Evolutionary conservation across 805 yeast species (phyloP).

Genomic region (Pichia insulana): DNA sequence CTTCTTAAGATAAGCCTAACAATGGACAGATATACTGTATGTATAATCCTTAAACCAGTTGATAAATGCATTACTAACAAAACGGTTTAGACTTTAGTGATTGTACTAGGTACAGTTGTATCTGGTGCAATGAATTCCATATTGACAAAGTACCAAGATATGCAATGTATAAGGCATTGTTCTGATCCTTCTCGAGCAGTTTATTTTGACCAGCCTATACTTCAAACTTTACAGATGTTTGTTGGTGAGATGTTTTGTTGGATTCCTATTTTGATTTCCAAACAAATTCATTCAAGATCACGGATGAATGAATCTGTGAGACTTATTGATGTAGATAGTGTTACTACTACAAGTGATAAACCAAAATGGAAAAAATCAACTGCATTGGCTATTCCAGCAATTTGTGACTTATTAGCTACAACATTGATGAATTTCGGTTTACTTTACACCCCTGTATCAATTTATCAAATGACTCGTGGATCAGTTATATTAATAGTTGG

Average conservation of each 20-base stretch:
- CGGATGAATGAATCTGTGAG: conserved; percentile 2
- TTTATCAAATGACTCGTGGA: conserved; percentile 83
- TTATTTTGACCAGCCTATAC: conserved; percentile 65
- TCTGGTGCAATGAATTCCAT: conserved; percentile 70
- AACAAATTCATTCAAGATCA: background rate
- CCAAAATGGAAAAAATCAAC: conserved; percentile 22
- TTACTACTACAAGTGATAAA: conserved; percentile 7
- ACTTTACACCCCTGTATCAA: conserved; percentile 65
- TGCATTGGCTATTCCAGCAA: conserved; percentile 50
- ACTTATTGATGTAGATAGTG: background rate
- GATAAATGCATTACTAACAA: background rate
- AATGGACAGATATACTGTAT: background rate
- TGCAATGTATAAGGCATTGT: conserved; percentile 58
- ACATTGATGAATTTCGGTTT: conserved; percentile 72
- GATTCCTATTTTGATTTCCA: conserved; percentile 22
- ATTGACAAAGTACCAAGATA: conserved; percentile 67
- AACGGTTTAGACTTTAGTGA: conserved; percentile 21
- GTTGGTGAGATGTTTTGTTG: conserved; percentile 51
- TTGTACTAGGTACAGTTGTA: conserved; percentile 46
- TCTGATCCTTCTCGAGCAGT: conserved; percentile 36
- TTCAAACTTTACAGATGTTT: conserved; percentile 78
- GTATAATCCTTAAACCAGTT: too few species aligned
- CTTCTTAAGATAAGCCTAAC: too few species aligned
- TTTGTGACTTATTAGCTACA: conserved; percentile 65
- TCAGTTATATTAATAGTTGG: conserved; percentile 72